These are phyloP conservation scores for Lachancea fermentati DNA, from an alignment of 805 yeast genomes.

Conservation along the genomic window DNA sequence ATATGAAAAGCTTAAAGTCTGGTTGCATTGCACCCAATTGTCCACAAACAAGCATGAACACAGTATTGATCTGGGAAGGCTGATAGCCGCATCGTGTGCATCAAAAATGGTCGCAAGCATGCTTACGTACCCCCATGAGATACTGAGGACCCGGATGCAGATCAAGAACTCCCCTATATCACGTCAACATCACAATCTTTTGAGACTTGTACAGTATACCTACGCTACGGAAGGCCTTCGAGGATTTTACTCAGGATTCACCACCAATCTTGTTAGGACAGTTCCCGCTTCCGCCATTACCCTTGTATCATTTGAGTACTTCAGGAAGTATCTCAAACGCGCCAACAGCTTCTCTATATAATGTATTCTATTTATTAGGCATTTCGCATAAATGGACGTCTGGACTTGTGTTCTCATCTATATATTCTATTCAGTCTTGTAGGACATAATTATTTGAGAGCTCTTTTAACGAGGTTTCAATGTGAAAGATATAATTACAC, in stretches of 20 bases:
- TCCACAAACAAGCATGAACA: conserved; percentile 15
- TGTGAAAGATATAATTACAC: no score
- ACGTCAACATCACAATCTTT: conserved; percentile 3
- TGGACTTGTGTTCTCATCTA: not conserved
- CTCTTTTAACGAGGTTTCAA: conserved; percentile 4
- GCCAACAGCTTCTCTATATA: conserved; percentile 9
- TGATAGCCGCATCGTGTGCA: conserved; percentile 63
- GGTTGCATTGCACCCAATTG: conserved; percentile 35
- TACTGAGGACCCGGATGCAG: conserved; percentile 86
- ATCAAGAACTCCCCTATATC: conserved; percentile 33
- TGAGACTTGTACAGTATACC: conserved; percentile 21
- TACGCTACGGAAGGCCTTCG: conserved; percentile 59
- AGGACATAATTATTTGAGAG: not conserved
- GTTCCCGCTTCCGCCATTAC: conserved; percentile 97
- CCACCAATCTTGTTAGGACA: conserved; percentile 80
- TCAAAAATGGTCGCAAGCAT: conserved; percentile 87
- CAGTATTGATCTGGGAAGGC: conserved; percentile 34
- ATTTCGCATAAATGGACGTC: not conserved
- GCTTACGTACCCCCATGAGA: conserved; percentile 93
- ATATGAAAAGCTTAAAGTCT: conserved; percentile 72
- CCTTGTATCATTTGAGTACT: conserved; percentile 82
- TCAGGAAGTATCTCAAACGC: conserved; percentile 46
- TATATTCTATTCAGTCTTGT: not conserved
- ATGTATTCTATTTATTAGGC: not conserved
- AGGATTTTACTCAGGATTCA: conserved; percentile 88